Evolutionary conservation across 495 filamentous ascomycete species (phyloP), one percentile per base, ranked within the genome.

Genomic region (Aspergillus funiculosus): DNA sequence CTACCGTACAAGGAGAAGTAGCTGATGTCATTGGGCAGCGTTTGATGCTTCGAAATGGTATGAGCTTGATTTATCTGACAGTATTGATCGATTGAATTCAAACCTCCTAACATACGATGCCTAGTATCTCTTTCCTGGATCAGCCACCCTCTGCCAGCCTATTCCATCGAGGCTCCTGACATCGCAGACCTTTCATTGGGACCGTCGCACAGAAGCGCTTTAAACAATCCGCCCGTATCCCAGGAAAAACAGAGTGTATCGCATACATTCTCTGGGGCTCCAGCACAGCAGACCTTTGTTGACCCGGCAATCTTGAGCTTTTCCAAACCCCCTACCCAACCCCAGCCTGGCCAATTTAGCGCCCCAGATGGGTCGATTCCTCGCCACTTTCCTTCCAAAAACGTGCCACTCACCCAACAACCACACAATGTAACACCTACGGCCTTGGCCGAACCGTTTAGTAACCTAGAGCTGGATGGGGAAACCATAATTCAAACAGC

Each of bases 1-100:
- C 75, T 11, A 74, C 77, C 51, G 63, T 95, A 34, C 77, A 79
- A 50, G 91, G 91, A 30, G 76, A 81, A 17, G 81, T 98, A 26
- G 78, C 76, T 35, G 72, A 79, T 52, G 80, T 96, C 24, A 76
- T 83, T 36, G 85, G 85, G 5, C 76, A 82, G 48, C 79, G 80
- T 30, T 71, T 98, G 51, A 81, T 82, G 17, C 74, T 98, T 17
- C 75, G 74, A 38, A 77, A 95, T 74, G 91, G 91, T 92, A 71
- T 48, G 75, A n/a, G n/a, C n/a, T n/a, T n/a, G n/a, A n/a, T n/a
- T n/a, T n/a, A n/a, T n/a, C n/a, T n/a, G n/a, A n/a, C n/a, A n/a
- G n/a, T n/a, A n/a, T n/a, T n/a, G n/a, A n/a, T n/a, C n/a, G n/a
- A n/a, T n/a, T n/a, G n/a, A n/a, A n/a, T n/a, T n/a, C n/a, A n/a